Evolutionary conservation across 345 rosid genomes (phyloP), one percentile per base, ranked within the genome.

Genomic region (Boechera stricta): DNA sequence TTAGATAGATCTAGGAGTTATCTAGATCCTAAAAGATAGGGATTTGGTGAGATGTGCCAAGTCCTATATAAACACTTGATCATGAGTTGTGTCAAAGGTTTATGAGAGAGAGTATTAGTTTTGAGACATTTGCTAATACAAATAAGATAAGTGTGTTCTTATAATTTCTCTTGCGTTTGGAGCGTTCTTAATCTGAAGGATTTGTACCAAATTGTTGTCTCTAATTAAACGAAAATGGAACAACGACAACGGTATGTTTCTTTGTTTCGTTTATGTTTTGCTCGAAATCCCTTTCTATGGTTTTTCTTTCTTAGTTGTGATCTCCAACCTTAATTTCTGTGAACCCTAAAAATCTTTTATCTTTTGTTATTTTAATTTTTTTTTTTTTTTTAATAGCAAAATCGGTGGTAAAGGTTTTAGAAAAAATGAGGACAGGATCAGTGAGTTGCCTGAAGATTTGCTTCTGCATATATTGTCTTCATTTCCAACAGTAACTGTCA

Each of bases 361-460:
- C 12, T 58, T 58, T 59, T 39, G 12, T 39, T 10, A 11, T 47
- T 42, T 12, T 4, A 16, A 54, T 18, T 18, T 18, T 18, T 18
- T 18, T 18, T 41, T 41, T 11, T 41, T 41, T 39, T 5, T 18
- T 18, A 18, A 52, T 36, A 54, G 62, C 33, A 54, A 38, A 68
- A 68, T 26, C 35, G 28, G 62, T 28, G 62, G 72, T 8, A n/a
- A 38, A 7, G 6, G 51, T 38, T 53, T 38, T 36, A 68, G 61
- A 38, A 68, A 54, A 16, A 32, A 48, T 15, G 36, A 64, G 38
- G 52, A 69, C 52, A 69, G 62, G 4, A 56, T 69, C 51, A 69
- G 62, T 15, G 73, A n/a, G 12, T 54, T 68, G 33, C 72, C 49
- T 68, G 72, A 68, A 5, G 52, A 8, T 69, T 39, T 69, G 73